phyloP scores from a whole-genome alignment of 805 yeast species.

The Metschnikowia hibisci region DNA sequence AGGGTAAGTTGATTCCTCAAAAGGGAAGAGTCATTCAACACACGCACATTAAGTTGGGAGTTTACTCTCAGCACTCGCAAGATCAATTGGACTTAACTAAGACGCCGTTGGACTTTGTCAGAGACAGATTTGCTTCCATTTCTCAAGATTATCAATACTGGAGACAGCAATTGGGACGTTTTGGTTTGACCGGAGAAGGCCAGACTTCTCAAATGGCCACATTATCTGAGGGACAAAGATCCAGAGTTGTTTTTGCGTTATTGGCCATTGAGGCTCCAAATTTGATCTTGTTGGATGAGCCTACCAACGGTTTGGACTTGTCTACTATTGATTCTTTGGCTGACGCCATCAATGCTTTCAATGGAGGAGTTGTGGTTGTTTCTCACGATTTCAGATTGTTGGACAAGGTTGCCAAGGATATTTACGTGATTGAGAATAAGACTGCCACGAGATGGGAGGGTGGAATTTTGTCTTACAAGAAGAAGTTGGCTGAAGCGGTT shows the following conservation, averaged over 20 bases:
- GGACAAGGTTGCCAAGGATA: slow-evolving; percentile 96
- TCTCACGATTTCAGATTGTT: slow-evolving; percentile 98
- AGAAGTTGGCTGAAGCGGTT: slow-evolving; percentile 87
- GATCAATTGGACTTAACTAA: slow-evolving; percentile 96
- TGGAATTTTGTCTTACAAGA: slow-evolving; percentile 84
- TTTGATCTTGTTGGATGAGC: slow-evolving; percentile 94
- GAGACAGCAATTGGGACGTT: slow-evolving; percentile 97
- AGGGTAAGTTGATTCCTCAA: slow-evolving; percentile 88
- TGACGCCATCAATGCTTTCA: slow-evolving; percentile 88
- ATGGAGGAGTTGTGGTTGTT: slow-evolving; percentile 98
- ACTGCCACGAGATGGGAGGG: slow-evolving; percentile 98
- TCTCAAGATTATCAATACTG: slow-evolving; percentile 98
- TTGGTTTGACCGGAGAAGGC: slow-evolving; percentile 97
- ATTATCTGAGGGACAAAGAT: slow-evolving; percentile 97
- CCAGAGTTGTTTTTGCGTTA: slow-evolving; percentile 96
- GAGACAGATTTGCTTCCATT: slow-evolving; percentile 83
- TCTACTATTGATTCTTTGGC: slow-evolving; percentile 98
- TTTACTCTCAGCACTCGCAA: slow-evolving; percentile 97
- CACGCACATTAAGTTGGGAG: slow-evolving; percentile 96
- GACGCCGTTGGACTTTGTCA: slow-evolving; percentile 93
- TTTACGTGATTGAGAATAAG: slow-evolving; percentile 91
- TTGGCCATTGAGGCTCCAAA: slow-evolving; percentile 95
- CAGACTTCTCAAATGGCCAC: slow-evolving; percentile 99
- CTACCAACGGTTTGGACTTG: slow-evolving; percentile 98
- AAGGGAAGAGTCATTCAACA: slow-evolving; percentile 95